phyloP scores from a whole-genome alignment of 2,329 filamentous ascomycete species.

The Emericellopsis atlantica region DNA sequence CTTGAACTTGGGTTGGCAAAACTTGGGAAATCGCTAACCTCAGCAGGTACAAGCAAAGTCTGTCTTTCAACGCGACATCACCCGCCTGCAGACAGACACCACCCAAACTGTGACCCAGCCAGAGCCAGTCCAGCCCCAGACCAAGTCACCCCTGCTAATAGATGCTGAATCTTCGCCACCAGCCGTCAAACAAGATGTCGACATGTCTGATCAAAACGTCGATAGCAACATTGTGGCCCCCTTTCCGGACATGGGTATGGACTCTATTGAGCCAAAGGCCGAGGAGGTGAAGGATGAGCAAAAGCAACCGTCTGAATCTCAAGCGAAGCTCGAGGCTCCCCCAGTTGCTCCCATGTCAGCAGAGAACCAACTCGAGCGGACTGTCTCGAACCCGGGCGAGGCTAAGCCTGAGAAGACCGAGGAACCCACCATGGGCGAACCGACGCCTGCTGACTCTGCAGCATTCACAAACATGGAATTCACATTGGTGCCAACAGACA shows the following conservation, averaged over 20 bases:
- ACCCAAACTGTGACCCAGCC: constrained; percentile 2
- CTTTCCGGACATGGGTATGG: constrained; percentile 44
- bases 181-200: background rate
- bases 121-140: constrained; percentile 19
- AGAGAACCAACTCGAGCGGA: background rate
- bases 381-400: background rate
- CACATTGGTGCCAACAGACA: constrained; percentile 30
- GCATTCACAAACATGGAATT: constrained; percentile 45
- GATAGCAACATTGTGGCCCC: constrained; percentile 32
- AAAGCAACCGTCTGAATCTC: background rate
- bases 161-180: constrained; percentile 21
- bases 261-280: no score
- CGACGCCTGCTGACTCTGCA: constrained; percentile 1
- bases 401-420: background rate
- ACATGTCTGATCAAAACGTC: constrained; percentile 2
- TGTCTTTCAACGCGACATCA: constrained; percentile 39
- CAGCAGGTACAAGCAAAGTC: constrained; percentile 35
- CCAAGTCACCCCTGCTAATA: constrained; percentile 21
- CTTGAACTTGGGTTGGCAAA: background rate
- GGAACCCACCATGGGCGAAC: no score
- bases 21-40: background rate
- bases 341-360: constrained; percentile 4
- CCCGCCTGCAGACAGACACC: constrained; percentile 3
- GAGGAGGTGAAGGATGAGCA: background rate
- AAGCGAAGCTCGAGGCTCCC: constrained; percentile 4